Evolutionary conservation across 2,329 filamentous ascomycete species (phyloP).

Genomic region (Alternaria conjuncta): DNA sequence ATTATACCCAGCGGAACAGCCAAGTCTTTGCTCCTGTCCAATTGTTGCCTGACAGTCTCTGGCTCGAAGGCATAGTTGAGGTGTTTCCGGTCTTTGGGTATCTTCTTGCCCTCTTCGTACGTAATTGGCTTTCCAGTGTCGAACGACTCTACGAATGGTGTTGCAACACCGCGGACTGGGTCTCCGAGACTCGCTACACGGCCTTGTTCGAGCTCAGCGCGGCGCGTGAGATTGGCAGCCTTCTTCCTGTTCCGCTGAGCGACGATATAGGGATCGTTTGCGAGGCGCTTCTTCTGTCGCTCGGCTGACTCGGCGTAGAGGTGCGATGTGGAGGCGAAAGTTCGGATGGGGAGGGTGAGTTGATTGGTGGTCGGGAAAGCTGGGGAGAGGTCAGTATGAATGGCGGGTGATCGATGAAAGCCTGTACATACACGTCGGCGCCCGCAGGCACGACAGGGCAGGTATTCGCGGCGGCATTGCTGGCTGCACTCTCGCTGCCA

Average conservation of each 20-base stretch:
- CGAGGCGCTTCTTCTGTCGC: constrained; percentile 62
- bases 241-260: constrained; percentile 84
- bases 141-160: constrained; percentile 84
- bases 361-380: constrained; percentile 33
- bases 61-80: constrained; percentile 80
- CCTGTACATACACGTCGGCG: constrained; percentile 41
- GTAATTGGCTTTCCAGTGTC: constrained; percentile 61
- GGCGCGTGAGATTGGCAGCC: constrained; percentile 79
- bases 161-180: constrained; percentile 77
- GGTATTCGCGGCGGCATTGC: constrained; percentile 59
- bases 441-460: constrained; percentile 52
- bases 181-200: constrained; percentile 73
- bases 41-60: constrained; percentile 69
- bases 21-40: constrained; percentile 72
- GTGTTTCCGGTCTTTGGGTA: constrained; percentile 48
- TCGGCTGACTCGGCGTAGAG: constrained; percentile 60
- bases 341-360: constrained; percentile 62
- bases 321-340: constrained; percentile 69
- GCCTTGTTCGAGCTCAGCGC: constrained; percentile 69
- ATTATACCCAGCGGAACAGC: constrained; percentile 60
- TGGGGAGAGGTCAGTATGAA: constrained; percentile 7
- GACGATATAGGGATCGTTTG: constrained; percentile 81
- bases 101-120: constrained; percentile 24
- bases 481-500: constrained; percentile 15
- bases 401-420: neutral